Evolutionary conservation across 2,329 filamentous ascomycete species (phyloP), one percentile per base, ranked within the genome.

Genomic region (Sordariomycetes sp.): DNA sequence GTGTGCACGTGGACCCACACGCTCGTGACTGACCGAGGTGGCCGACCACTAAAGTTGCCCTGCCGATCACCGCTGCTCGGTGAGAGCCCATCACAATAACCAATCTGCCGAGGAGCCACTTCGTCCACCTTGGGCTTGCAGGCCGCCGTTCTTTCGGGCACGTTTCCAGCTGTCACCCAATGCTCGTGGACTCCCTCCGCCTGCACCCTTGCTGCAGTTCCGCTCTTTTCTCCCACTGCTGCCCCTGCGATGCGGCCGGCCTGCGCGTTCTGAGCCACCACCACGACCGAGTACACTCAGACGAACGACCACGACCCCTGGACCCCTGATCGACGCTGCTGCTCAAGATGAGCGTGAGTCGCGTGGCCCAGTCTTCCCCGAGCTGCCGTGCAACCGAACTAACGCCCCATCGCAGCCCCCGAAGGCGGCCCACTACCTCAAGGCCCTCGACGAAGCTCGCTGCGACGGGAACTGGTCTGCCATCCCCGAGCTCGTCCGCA

Each of bases 381-480:
- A 43, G 37, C 37, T 24, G 46, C 20, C 20, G 6, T 20, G 22
- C 46, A 11, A 22, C n/a, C 20, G 46, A 22, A n/a, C 40, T 46
- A 24, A 50, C 12, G 46, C 20, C 46, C 22, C 2, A 2, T 24
- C 22, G 20, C 28, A 57, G 55, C 55, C 55, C 28, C 54, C 81
- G 63, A 99, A 99, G 77, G 92, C 86, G 62, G 81, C 81, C 65
- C 83, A 86, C 69, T 97, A 97, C 73, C 81, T 96, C 64, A 80
- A 82, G 69, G 83, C 85, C 72, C 83, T 99, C 68, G 90, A 97
- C 71, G 81, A 86, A 65, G 91, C 90, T 63, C 88, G 94, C 67
- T 96, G 90, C 72, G 86, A 93, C 67, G 91, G 88, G 57, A 86
- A 86, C 70, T 99, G 94, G 94, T 79, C 85, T 64, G 84, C 89